These are phyloP conservation scores for Chalciporus sphaerocephalus DNA, from an alignment of 768 basidiomycete genomes.

Conservation along the genomic window DNA sequence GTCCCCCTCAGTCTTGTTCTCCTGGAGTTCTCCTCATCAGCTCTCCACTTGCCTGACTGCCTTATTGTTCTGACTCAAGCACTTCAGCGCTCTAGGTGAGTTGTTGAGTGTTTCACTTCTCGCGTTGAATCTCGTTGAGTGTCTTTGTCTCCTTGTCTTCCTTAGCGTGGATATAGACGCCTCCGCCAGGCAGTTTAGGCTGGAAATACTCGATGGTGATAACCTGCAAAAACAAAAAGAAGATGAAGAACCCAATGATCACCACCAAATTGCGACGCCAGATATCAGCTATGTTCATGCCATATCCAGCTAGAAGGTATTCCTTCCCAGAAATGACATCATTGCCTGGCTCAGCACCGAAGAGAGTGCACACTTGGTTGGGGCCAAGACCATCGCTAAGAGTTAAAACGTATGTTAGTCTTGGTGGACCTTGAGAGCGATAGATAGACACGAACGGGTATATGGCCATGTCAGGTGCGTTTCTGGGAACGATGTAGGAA, in stretches of 20 bases:
- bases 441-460: conserved; percentile 50
- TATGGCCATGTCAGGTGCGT: conserved; percentile 47
- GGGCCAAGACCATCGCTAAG: conserved; percentile 18
- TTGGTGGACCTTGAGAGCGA: conserved; percentile 16
- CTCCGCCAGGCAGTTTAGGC: conserved; percentile 33
- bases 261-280: conserved; percentile 72
- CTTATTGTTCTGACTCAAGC: too few species aligned
- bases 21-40: too few species aligned
- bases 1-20: too few species aligned
- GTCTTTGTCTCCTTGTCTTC: conserved; percentile 52
- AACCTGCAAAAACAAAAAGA: conserved; percentile 68
- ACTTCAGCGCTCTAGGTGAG: too few species aligned
- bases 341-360: conserved; percentile 39
- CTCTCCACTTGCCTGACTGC: too few species aligned
- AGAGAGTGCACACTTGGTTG: conserved; percentile 42
- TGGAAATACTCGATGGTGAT: conserved; percentile 62
- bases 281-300: conserved; percentile 45
- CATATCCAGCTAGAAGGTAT: conserved; percentile 41
- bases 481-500: conserved; percentile 61
- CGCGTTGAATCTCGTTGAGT: conserved; percentile 48
- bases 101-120: too few species aligned
- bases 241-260: conserved; percentile 61
- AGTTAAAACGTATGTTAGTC: not conserved
- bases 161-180: conserved; percentile 56
- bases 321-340: conserved; percentile 38